These are phyloP conservation scores for Zygosaccharomyces sapae DNA, from an alignment of 1,139 yeast genomes.

Conservation along the genomic window DNA sequence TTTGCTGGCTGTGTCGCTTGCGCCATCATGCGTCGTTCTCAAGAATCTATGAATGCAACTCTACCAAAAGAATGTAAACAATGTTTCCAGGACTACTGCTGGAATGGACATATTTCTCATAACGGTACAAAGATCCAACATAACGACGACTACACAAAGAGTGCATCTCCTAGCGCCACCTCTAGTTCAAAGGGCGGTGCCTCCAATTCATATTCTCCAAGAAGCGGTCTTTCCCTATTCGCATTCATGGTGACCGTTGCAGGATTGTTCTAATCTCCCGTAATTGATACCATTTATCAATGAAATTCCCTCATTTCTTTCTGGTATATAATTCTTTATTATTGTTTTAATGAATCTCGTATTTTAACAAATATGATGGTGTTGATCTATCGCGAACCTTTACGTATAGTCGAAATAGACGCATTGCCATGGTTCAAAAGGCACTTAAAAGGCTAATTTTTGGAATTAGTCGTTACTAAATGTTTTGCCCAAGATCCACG, in stretches of 20 bases:
- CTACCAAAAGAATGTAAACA: slow-evolving; percentile 67
- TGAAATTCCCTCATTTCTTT: neutral
- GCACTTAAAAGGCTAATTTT: neutral
- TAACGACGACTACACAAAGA: slow-evolving; percentile 14
- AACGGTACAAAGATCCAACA: slow-evolving; percentile 15
- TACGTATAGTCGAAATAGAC: neutral
- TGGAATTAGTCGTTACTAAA: neutral
- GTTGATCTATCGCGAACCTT: neutral
- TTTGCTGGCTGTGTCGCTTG: slow-evolving; percentile 84
- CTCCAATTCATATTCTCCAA: slow-evolving; percentile 1
- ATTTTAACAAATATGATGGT: neutral
- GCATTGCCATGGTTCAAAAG: neutral
- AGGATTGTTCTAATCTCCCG: slow-evolving; percentile 8
- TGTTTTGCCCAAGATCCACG: neutral
- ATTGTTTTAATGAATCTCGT: neutral
- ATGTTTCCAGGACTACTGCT: slow-evolving; percentile 75
- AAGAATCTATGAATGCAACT: slow-evolving; percentile 61
- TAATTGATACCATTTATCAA: neutral
- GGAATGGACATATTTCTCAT: slow-evolving; percentile 55
- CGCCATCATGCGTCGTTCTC: slow-evolving; percentile 79
- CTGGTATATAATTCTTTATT: neutral
- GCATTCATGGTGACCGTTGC: slow-evolving; percentile 10
- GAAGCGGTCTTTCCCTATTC: slow-evolving; percentile 6
- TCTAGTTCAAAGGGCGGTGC: slow-evolving; percentile 10
- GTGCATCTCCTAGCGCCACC: slow-evolving; percentile 11